These are phyloP conservation scores for Fusarium pseudoanthophilum DNA, from an alignment of 2,329 filamentous ascomycete species.

Conservation along the genomic window DNA sequence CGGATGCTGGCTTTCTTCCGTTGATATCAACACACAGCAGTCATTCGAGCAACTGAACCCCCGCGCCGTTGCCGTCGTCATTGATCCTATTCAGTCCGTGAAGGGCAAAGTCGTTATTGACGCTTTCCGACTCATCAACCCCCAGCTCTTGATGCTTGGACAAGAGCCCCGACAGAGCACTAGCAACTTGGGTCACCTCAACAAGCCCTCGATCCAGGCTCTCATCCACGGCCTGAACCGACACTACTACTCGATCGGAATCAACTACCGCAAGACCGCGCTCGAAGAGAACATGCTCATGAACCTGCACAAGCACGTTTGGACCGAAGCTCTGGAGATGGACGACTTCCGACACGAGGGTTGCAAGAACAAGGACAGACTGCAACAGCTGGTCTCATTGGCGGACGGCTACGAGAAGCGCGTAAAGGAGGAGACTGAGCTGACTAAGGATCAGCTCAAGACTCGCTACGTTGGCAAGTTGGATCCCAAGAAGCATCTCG, in stretches of 20 bases:
- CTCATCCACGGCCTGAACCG: slow-evolving; percentile 97
- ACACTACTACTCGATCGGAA: slow-evolving; percentile 99
- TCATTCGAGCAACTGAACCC: slow-evolving; percentile 99
- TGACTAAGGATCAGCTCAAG: slow-evolving; percentile 97
- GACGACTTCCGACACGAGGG: slow-evolving; percentile 91
- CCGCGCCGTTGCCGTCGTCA: slow-evolving; percentile 95
- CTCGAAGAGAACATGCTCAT: slow-evolving; percentile 99
- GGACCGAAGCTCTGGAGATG: slow-evolving; percentile 98
- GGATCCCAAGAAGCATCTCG: slow-evolving; percentile 98
- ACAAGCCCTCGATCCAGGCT: slow-evolving; percentile 99
- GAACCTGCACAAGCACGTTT: slow-evolving; percentile 99
- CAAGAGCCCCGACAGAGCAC: slow-evolving; percentile 98
- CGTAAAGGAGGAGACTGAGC: slow-evolving; percentile 97
- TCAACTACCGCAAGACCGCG: slow-evolving; percentile 97
- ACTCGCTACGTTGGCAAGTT: slow-evolving; percentile 99
- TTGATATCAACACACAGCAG: slow-evolving; percentile 99
- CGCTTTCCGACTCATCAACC: slow-evolving; percentile 97
- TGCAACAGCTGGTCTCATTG: slow-evolving; percentile 87
- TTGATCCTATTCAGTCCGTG: slow-evolving; percentile 98
- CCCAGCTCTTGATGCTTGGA: slow-evolving; percentile 96
- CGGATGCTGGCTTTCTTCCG: slow-evolving; percentile 97
- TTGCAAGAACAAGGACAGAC: slow-evolving; percentile 84
- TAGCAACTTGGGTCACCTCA: slow-evolving; percentile 95
- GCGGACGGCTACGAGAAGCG: slow-evolving; percentile 98
- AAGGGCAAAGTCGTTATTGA: slow-evolving; percentile 99